Base-by-base conservation (phyloP, 306 rosid genomes). In the Ziziphus jujuba region DNA sequence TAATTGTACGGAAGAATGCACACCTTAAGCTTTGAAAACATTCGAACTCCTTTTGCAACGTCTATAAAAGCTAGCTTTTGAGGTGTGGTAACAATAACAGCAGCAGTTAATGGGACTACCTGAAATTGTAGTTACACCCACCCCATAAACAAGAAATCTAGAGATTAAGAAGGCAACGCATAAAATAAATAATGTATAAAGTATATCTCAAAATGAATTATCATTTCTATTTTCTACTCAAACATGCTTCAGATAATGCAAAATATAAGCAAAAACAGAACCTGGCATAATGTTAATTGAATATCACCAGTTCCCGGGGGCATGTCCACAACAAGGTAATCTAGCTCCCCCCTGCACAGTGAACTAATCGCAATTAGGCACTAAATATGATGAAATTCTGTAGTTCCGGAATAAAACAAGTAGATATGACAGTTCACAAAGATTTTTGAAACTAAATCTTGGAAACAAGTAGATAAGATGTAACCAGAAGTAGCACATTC, bases 241-340 rank as follows among this genome's bases (percentile, higher is more conserved):
- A 23, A 33, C 28, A 57, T 63, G 25, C 59, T 9, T 50, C 9
- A 73, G 17, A 20, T 51, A 61, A 54, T 7, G 59, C 43, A 17
- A 25, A 65, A 59, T 35, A 23, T 31, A 43, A 25, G 21, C 36
- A 35, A 68, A 56, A 48, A 25, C 34, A 70, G 73, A 76, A 93
- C 97, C 99, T 90, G 99, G 77, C 99, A 93, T 79, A 93, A 84
- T 67, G 99, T 93, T 56, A 93, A 89, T 76, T 93, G 99, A 75
- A 90, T 93, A 80, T 93, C 99, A 73, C 97, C 99, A 43, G 99
- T 93, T 84, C 99, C 99, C 38, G 97, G 97, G 72, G 99, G 99
- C 99, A 93, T 93, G 72, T 93, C 99, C 20, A 93, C 76, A 54
- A 93, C 80, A 71, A 93, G 97, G 81, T 93, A 93, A 84, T 93